Percentiles rank a stretch among this genome's conserved stretches.
Evolutionary conservation across 1,284 basidiomycete species (phyloP).

Genomic region (Crucibulum parvulum): DNA sequence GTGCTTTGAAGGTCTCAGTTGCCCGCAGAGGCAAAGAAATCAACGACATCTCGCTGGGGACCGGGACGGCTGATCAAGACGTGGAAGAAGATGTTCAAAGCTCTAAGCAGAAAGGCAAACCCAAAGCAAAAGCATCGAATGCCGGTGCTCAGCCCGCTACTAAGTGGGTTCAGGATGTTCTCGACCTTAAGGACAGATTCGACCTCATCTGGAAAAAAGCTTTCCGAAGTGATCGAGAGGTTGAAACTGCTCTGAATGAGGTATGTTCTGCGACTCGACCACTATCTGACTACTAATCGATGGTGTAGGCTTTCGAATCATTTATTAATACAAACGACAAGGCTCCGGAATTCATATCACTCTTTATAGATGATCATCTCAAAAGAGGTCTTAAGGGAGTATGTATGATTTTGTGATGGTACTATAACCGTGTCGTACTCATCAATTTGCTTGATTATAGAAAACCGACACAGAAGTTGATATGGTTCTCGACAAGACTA

Average conservation of each 20-base stretch:
- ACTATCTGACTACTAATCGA: neutral
- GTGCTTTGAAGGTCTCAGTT: conserved; percentile 80
- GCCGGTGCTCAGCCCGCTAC: conserved; percentile 70
- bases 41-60: conserved; percentile 60
- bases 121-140: conserved; percentile 54
- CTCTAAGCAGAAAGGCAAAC: conserved; percentile 45
- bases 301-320: conserved; percentile 83
- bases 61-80: conserved; percentile 41
- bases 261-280: conserved; percentile 46
- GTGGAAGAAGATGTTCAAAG: conserved; percentile 39
- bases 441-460: conserved; percentile 45
- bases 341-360: conserved; percentile 93
- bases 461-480: conserved; percentile 97
- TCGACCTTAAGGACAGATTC: conserved; percentile 93
- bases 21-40: conserved; percentile 82
- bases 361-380: conserved; percentile 98
- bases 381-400: conserved; percentile 96
- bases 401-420: conserved; percentile 34
- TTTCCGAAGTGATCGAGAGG: conserved; percentile 77
- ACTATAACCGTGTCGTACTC: conserved; percentile 2
- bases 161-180: conserved; percentile 94
- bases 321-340: conserved; percentile 93
- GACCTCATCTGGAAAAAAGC: conserved; percentile 78
- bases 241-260: conserved; percentile 90
- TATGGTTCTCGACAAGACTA: conserved; percentile 89